phyloP scores from a whole-genome alignment of 2,329 filamentous ascomycete species.

The Stachybotrys elegans region DNA sequence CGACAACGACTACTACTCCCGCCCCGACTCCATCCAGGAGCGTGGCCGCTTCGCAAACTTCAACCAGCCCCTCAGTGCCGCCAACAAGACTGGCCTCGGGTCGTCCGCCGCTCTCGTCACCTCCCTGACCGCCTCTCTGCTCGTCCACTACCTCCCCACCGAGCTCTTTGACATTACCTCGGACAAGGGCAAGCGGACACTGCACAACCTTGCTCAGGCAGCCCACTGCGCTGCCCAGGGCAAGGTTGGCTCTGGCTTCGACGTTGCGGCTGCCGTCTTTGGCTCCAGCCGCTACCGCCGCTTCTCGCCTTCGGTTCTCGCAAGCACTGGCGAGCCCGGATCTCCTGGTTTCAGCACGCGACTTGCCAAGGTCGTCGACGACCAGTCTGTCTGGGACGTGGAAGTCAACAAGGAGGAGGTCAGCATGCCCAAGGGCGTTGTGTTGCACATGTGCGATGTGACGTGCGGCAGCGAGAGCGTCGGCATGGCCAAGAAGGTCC shows the following conservation, averaged over 20 bases:
- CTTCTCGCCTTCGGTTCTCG: slow-evolving; percentile 78
- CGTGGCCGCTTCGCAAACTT: slow-evolving; percentile 68
- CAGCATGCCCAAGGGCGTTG: slow-evolving; percentile 65
- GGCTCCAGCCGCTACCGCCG: slow-evolving; percentile 86
- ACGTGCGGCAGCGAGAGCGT: slow-evolving; percentile 92
- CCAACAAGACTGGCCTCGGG: slow-evolving; percentile 93
- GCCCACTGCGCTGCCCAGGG: slow-evolving; percentile 95
- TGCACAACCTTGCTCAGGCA: slow-evolving; percentile 92
- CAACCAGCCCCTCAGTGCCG: slow-evolving; percentile 65
- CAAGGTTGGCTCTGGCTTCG: slow-evolving; percentile 93
- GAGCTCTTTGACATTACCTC: slow-evolving; percentile 52
- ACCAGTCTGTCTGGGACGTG: slow-evolving; percentile 67
- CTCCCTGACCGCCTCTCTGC: slow-evolving; percentile 70
- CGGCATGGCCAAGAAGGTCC: slow-evolving; percentile 89
- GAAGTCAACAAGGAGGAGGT: slow-evolving; percentile 67
- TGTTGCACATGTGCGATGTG: slow-evolving; percentile 91
- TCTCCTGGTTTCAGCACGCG: slow-evolving; percentile 59
- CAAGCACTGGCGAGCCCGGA: slow-evolving; percentile 61
- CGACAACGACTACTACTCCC: slow-evolving; percentile 95
- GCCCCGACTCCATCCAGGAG: slow-evolving; percentile 25
- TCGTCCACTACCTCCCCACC: slow-evolving; percentile 66
- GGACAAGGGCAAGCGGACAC: slow-evolving; percentile 48
- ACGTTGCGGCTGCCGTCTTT: slow-evolving; percentile 88
- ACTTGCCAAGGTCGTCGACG: slow-evolving; percentile 63
- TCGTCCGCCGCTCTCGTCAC: slow-evolving; percentile 94